Evolutionary conservation across 129 eudicot genomes (phyloP), one percentile per base, ranked within the genome.

Genomic region (Escallonia rubra): DNA sequence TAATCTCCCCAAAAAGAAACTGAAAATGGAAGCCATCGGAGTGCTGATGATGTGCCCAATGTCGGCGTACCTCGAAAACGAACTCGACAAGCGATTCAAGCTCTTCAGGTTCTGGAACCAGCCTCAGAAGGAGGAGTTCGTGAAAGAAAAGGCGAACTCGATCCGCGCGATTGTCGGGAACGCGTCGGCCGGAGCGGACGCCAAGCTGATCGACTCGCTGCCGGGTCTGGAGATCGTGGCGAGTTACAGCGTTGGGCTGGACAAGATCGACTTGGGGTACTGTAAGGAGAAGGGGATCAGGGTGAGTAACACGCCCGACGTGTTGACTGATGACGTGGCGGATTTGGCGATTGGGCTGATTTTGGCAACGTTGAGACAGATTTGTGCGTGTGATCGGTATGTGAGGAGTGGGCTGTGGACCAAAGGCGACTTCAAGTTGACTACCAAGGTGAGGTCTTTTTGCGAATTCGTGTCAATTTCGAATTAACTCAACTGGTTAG

Each of bases 241-340:
- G 15, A 83, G 82, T 48, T 80, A 41, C 76, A 81, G 95, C 55
- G 85, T 85, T 13, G 95, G 95, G 8, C 39, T 83, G 62, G 95
- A 87, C 63, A 83, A 83, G 76, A 74, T 83, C 8, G 87, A 87
- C 74, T 76, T 87, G 79, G 87, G 15, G 10, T 73, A 81, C 65
- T 87, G 95, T 67, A 83, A 82, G 75, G 83, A 73, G 76, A 87
- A 74, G 70, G 87, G 90, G 34, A 78, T 87, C 62, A 75, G 87
- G 76, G 95, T 87, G 61, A 87, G 83, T 2, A 80, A 81, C 79
- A 83, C 90, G 12, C 95, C 89, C 2, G 89, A 87, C 65, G 87
- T 79, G 67, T 81, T 79, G 81, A 83, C 89, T 2, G 87, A 87
- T 1, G 95, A 87, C 50, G 95, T 87, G 10, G 95, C 95, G 55